These are phyloP conservation scores for Debaryomyces subglobosus DNA, from an alignment of 1,139 yeast genomes.

Conservation along the genomic window DNA sequence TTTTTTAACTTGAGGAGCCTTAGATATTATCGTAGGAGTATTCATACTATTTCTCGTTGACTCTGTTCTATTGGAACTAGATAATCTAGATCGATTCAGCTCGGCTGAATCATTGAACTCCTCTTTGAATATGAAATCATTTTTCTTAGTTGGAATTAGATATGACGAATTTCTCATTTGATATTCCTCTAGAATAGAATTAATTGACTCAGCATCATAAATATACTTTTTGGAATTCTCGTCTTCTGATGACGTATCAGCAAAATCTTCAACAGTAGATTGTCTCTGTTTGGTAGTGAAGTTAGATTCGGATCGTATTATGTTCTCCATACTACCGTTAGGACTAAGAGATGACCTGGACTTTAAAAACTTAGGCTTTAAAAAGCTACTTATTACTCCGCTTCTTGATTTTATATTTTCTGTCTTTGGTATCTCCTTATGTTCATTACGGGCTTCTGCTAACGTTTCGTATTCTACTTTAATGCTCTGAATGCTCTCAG, in stretches of 20 bases:
- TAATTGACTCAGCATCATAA: constrained; percentile 34
- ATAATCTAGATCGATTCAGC: not conserved
- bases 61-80: not conserved
- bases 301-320: not conserved
- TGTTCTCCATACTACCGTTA: not conserved
- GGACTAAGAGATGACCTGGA: constrained; percentile 24
- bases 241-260: constrained; percentile 41
- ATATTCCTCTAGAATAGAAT: constrained; percentile 37
- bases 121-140: constrained; percentile 31
- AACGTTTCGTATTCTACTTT: not conserved
- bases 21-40: not conserved
- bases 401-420: constrained; percentile 13
- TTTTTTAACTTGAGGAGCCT: constrained; percentile 3
- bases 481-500: constrained; percentile 19
- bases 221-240: constrained; percentile 15
- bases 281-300: constrained; percentile 13
- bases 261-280: constrained; percentile 41
- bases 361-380: constrained; percentile 27
- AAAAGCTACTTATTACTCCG: constrained; percentile 11
- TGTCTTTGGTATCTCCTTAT: constrained; percentile 13
- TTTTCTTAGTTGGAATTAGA: not conserved
- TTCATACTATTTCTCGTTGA: not conserved
- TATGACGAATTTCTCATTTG: not conserved
- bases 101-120: constrained; percentile 31
- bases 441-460: not conserved